Conservation (phyloP, 805 yeast genomes). For the Metschnikowia continentalis region DNA sequence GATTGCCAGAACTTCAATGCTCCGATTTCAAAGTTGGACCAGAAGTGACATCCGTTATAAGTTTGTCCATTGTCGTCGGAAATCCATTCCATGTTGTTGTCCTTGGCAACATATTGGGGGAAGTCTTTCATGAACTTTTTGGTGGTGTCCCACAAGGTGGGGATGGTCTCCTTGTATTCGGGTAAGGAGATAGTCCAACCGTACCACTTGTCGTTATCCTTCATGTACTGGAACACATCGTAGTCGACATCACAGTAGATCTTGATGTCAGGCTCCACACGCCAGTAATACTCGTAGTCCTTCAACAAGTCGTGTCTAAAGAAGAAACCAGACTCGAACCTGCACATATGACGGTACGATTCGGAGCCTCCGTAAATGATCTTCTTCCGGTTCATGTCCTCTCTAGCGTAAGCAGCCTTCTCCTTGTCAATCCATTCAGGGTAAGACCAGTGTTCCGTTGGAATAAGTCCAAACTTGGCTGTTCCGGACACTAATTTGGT, state of each 20-base stretch:
- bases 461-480: slow-evolving; percentile 19
- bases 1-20: slow-evolving; percentile 70
- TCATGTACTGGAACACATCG: slow-evolving; percentile 24
- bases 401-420: slow-evolving; percentile 26
- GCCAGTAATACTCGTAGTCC: slow-evolving; percentile 25
- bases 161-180: slow-evolving; percentile 21
- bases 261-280: slow-evolving; percentile 22
- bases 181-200: slow-evolving; percentile 24
- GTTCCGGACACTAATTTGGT: slow-evolving; percentile 19
- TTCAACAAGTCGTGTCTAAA: slow-evolving; percentile 19
- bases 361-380: slow-evolving; percentile 29
- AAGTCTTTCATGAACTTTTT: slow-evolving; percentile 17
- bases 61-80: slow-evolving; percentile 63
- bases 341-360: slow-evolving; percentile 20
- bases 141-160: slow-evolving; percentile 21
- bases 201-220: slow-evolving; percentile 19
- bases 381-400: slow-evolving; percentile 19
- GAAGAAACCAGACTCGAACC: slow-evolving; percentile 21
- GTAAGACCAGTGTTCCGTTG: slow-evolving; percentile 20
- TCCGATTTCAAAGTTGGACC: slow-evolving; percentile 88
- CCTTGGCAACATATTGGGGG: slow-evolving; percentile 17
- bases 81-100: slow-evolving; percentile 55
- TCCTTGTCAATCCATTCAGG: slow-evolving; percentile 20
- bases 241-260: slow-evolving; percentile 24
- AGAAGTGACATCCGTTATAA: slow-evolving; percentile 83